Evolutionary conservation across 225 moss, liverwort and hornwort species (phyloP).

Genomic region (Pseudisothecium myosuroides): DNA sequence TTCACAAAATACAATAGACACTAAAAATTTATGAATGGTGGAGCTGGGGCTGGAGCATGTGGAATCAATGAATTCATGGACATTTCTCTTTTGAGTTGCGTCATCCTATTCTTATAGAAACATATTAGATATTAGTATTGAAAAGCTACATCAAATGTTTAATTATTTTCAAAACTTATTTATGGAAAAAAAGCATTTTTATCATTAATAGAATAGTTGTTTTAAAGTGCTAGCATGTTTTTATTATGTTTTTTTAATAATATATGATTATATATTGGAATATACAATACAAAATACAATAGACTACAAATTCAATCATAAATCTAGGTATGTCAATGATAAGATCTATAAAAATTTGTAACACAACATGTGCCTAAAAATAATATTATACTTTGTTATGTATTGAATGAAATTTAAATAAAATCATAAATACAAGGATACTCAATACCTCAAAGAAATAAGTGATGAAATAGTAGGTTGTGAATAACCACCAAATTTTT

Average conservation of each 20-base stretch:
- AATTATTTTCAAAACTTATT: background rate
- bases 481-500: background rate
- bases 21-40: conserved; percentile 7
- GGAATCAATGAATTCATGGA: background rate
- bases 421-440: background rate
- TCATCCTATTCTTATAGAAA: background rate
- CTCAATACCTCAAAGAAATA: background rate
- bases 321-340: background rate
- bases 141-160: background rate
- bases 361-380: too few relatives aligned
- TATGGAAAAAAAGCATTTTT: too few relatives aligned
- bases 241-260: background rate
- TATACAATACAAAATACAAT: too few relatives aligned
- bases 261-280: background rate
- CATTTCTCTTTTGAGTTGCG: conserved; percentile 10
- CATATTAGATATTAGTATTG: accelerated
- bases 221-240: too few relatives aligned
- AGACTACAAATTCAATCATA: too few relatives aligned
- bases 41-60: background rate
- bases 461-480: conserved; percentile 17
- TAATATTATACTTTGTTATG: too few relatives aligned
- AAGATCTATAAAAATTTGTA: background rate
- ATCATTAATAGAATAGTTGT: too few relatives aligned
- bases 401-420: background rate
- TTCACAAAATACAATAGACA: background rate